Evolutionary conservation across 2,329 filamentous ascomycete genomes (phyloP).

Genomic region (Aspergillus viridinutans): DNA sequence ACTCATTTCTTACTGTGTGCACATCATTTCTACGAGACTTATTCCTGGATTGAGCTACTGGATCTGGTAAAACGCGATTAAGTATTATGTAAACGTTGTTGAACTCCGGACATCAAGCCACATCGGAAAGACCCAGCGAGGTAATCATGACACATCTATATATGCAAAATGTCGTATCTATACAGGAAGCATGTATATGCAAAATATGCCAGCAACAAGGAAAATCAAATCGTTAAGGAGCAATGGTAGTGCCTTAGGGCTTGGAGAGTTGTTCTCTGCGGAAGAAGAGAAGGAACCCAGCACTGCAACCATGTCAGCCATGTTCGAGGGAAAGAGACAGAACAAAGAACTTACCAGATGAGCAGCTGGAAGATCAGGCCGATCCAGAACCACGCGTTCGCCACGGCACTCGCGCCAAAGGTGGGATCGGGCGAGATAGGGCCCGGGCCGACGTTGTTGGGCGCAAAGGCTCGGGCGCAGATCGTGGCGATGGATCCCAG

Average conservation of each 20-base stretch:
- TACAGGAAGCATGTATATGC: background rate
- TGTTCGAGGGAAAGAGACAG: slow-evolving; percentile 13
- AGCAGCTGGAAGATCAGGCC: slow-evolving; percentile 53
- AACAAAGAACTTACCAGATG: slow-evolving; percentile 48
- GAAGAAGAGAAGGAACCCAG: slow-evolving; percentile 39
- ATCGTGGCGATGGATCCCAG: slow-evolving; percentile 60
- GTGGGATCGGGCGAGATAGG: slow-evolving; percentile 59
- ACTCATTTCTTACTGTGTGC: background rate
- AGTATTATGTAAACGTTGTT: background rate
- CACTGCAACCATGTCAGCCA: slow-evolving; percentile 17
- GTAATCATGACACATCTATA: background rate
- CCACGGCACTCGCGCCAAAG: slow-evolving; percentile 42
- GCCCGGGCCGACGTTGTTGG: slow-evolving; percentile 57
- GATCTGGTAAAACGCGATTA: background rate
- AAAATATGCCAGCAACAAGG: background rate
- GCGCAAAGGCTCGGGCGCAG: slow-evolving; percentile 55
- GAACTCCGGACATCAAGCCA: background rate
- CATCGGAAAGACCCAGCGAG: background rate
- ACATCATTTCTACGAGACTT: no score
- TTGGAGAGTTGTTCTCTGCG: slow-evolving; percentile 41
- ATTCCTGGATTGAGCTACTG: background rate
- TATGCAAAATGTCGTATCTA: background rate
- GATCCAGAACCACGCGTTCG: slow-evolving; percentile 57
- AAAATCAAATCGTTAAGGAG: background rate
- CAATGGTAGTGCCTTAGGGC: slow-evolving; percentile 20